phyloP scores from a whole-genome alignment of 164 flowering plant genomes.

The Umbilicus rupestris region DNA sequence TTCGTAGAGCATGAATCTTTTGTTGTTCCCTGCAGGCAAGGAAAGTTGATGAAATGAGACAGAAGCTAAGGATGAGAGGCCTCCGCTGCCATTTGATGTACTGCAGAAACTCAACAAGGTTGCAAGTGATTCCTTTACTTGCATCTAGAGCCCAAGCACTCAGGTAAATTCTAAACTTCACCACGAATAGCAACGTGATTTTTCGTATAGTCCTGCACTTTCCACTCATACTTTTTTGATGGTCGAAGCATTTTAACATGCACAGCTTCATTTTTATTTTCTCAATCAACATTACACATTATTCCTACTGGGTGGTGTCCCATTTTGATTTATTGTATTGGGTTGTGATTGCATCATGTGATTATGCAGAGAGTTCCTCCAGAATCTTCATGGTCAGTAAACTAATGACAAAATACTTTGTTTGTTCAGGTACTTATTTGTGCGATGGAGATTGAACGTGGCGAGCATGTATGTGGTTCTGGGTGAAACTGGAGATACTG shows the following conservation, averaged over 20 bases:
- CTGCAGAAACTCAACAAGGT: constrained; percentile 75
- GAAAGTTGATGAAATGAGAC: constrained; percentile 81
- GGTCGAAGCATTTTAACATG: no score
- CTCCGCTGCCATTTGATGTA: constrained; percentile 93
- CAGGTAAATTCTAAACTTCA: constrained; percentile 38
- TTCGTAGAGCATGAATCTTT: not conserved
- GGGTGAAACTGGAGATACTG: constrained; percentile 89
- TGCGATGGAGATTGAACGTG: constrained; percentile 85
- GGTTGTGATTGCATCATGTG: no score
- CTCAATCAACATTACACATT: no score
- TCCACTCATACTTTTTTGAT: no score
- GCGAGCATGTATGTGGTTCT: constrained; percentile 79
- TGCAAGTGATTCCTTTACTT: constrained; percentile 79
- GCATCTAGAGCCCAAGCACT: constrained; percentile 96
- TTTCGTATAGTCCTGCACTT: no score
- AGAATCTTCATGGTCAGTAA: no score
- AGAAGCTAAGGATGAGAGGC: constrained; percentile 89
- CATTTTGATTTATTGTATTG: no score
- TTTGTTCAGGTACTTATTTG: constrained; percentile 65
- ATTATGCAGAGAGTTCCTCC: no score
- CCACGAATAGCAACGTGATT: not conserved
- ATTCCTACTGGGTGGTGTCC: no score
- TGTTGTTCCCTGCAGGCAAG: constrained; percentile 37
- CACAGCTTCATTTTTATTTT: no score
- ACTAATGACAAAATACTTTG: not conserved